Evolutionary conservation across 2,329 filamentous ascomycete genomes (phyloP).

Genomic region (Ustulina deusta): DNA sequence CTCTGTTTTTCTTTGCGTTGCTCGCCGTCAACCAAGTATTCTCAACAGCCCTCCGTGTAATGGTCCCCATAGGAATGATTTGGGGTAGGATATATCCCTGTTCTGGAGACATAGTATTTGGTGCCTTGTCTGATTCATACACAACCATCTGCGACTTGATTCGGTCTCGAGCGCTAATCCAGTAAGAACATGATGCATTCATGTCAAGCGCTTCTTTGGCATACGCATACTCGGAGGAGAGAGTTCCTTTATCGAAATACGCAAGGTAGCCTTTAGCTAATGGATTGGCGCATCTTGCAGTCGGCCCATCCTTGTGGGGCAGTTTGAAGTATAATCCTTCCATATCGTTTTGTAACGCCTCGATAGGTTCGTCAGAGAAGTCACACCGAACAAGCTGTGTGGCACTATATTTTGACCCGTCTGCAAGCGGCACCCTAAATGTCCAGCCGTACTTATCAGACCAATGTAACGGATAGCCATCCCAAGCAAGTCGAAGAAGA

Average conservation of each 20-base stretch:
- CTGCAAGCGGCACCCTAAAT: conserved; percentile 76
- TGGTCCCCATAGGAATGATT: conserved; percentile 97
- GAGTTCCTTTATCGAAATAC: conserved; percentile 89
- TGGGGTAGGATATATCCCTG: conserved; percentile 93
- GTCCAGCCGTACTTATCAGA: conserved; percentile 94
- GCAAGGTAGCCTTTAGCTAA: conserved; percentile 90
- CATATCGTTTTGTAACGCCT: conserved; percentile 73
- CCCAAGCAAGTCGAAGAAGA: conserved; percentile 86
- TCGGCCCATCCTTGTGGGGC: conserved; percentile 94
- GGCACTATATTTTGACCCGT: conserved; percentile 73
- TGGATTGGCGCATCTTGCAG: conserved; percentile 84
- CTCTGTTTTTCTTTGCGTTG: conserved; percentile 95
- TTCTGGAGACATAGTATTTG: conserved; percentile 39
- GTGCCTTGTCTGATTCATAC: conserved; percentile 74
- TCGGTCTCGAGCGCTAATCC: conserved; percentile 94
- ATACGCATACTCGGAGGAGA: conserved; percentile 89
- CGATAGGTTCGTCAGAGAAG: conserved; percentile 79
- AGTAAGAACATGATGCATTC: conserved; percentile 99
- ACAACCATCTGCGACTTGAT: conserved; percentile 97
- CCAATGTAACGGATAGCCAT: conserved; percentile 90
- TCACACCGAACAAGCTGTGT: conserved; percentile 81
- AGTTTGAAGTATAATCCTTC: conserved; percentile 86
- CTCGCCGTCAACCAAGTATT: conserved; percentile 99
- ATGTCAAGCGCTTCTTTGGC: conserved; percentile 97
- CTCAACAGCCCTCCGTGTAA: conserved; percentile 92